Percentiles rank a stretch among this genome's conserved stretches.
Conservation (phyloP, 2,329 filamentous ascomycete species). For the Phialophora macrospora region DNA sequence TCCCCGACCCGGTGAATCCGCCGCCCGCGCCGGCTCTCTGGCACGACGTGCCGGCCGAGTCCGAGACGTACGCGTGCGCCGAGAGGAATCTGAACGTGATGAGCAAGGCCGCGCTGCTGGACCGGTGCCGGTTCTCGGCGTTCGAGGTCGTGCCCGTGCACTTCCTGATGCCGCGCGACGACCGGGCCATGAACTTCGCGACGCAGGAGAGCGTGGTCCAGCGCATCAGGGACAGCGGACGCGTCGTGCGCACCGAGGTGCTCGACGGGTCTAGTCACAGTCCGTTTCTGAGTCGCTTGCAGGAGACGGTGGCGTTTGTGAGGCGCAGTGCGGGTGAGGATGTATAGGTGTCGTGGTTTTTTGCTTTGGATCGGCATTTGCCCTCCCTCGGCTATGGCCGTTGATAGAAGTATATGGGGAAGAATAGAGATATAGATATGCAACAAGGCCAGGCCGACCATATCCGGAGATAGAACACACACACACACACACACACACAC, state of each 20-base stretch:
- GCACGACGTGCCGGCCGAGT: slow-evolving; percentile 12
- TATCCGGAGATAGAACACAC: too few relatives aligned
- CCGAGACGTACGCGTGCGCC: slow-evolving; percentile 3
- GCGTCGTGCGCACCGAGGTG: slow-evolving; percentile 13
- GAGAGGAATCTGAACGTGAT: slow-evolving; percentile 15
- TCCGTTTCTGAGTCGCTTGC: slow-evolving; percentile 21
- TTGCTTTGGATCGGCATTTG: too few relatives aligned
- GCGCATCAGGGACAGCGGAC: not conserved
- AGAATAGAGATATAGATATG: too few relatives aligned
- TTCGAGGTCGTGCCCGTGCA: slow-evolving; percentile 20
- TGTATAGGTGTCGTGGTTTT: not conserved
- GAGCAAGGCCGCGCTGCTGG: slow-evolving; percentile 10
- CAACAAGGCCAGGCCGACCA: too few relatives aligned
- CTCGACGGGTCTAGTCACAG: slow-evolving; percentile 15
- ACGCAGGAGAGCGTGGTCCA: slow-evolving; percentile 20
- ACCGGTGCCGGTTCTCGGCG: slow-evolving; percentile 11
- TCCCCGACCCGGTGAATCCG: not conserved
- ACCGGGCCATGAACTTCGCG: slow-evolving; percentile 11
- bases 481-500: too few relatives aligned
- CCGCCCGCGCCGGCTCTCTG: slow-evolving; percentile 7
- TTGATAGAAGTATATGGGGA: too few relatives aligned
- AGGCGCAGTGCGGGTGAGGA: slow-evolving; percentile 26
- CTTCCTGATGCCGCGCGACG: slow-evolving; percentile 14
- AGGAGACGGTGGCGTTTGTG: slow-evolving; percentile 25
- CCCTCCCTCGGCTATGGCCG: too few relatives aligned